Conservation (phyloP, 2,329 filamentous ascomycete species). For the Exophiala sp. region DNA sequence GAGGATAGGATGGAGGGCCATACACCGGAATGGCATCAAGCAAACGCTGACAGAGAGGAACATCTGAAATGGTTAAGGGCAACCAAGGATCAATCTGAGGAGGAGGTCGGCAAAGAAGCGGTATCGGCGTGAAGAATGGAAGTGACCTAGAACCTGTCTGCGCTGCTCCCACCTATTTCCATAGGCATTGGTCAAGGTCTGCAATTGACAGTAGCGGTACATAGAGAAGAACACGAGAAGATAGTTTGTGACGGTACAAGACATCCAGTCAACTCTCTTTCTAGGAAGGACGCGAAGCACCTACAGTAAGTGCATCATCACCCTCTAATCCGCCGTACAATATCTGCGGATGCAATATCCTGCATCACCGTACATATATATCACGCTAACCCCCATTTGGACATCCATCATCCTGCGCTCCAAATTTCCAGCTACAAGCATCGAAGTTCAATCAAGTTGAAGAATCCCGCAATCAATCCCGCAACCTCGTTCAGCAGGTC, state of each 20-base stretch:
- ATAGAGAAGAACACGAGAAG: no score
- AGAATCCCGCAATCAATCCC: neutral
- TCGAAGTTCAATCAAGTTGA: neutral
- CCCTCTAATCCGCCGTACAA: neutral
- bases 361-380: neutral
- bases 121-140: neutral
- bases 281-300: no score
- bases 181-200: no score
- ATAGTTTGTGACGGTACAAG: no score
- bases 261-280: no score
- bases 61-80: slow-evolving; percentile 7
- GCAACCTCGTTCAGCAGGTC: neutral
- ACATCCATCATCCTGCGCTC: neutral
- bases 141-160: no score
- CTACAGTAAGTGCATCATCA: no score
- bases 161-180: no score
- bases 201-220: no score
- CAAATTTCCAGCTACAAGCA: slow-evolving; percentile 8
- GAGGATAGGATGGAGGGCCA: slow-evolving; percentile 23
- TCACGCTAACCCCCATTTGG: neutral
- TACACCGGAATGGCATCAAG: slow-evolving; percentile 16
- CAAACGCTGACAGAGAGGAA: slow-evolving; percentile 11
- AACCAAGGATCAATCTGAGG: neutral
- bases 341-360: neutral
- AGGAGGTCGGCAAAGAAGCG: neutral